Evolutionary conservation across 2,329 filamentous ascomycete species (phyloP).

Genomic region (Emmonsia crescens): DNA sequence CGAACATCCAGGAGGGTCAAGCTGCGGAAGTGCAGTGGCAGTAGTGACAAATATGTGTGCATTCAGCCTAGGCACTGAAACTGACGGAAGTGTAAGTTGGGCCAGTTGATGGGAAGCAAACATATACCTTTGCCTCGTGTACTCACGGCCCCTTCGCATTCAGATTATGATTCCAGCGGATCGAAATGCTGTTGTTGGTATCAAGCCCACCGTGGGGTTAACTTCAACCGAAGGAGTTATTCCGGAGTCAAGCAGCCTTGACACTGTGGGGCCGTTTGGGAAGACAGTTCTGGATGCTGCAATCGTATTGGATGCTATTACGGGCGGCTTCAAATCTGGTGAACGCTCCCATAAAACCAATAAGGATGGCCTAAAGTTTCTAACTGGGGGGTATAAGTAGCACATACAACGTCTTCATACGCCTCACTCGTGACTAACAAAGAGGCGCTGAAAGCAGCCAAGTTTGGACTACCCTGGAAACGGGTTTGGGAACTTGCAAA

Average conservation of each 20-base stretch:
- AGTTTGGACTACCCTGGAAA: slow-evolving; percentile 61
- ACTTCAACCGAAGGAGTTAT: slow-evolving; percentile 55
- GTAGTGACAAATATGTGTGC: slow-evolving; percentile 53
- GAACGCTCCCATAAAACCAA: background rate
- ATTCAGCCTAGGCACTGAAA: slow-evolving; percentile 63
- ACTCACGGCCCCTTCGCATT: background rate
- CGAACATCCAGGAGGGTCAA: slow-evolving; percentile 57
- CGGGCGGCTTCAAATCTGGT: slow-evolving; percentile 44
- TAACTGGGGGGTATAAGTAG: background rate
- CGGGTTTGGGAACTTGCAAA: slow-evolving; percentile 58
- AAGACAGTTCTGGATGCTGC: slow-evolving; percentile 57
- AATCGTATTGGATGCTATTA: slow-evolving; percentile 58
- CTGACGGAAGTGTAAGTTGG: slow-evolving; percentile 52
- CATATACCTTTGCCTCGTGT: background rate
- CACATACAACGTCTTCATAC: slow-evolving; percentile 29
- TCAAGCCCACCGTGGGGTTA: slow-evolving; percentile 66
- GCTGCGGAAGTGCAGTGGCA: slow-evolving; percentile 54
- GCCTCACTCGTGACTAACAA: slow-evolving; percentile 45
- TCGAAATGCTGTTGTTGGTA: slow-evolving; percentile 57
- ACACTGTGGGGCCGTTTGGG: slow-evolving; percentile 58
- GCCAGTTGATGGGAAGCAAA: slow-evolving; percentile 42
- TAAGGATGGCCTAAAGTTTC: background rate
- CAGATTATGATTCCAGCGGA: slow-evolving; percentile 60
- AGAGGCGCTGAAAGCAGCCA: slow-evolving; percentile 47
- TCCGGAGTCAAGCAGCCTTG: slow-evolving; percentile 57